Base-by-base conservation (phyloP, 192 early-diverging fungal genomes). In the Helicostylum pulchrum region DNA sequence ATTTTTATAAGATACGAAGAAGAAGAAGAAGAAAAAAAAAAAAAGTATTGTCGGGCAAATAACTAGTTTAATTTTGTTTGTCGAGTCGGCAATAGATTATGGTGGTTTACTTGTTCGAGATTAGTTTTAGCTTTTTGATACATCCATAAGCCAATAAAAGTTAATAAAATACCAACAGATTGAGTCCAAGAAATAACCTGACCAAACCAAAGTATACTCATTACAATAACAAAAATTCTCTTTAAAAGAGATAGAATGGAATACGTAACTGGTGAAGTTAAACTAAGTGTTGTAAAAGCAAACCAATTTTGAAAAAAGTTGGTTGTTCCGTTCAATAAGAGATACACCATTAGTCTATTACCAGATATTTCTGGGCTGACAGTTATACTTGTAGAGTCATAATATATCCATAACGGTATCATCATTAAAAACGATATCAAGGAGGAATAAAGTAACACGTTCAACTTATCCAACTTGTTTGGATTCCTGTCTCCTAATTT, bases 261-360 rank as follows among this genome's bases (percentile, higher is more conserved):
- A 70, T 93, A 96, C 0, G 93, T 94, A 20, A 96, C 90, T 2
- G 93, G 90, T 4, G 85, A 87, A 5, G 92, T 91, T 32, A 88
- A 66, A 1, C 85, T 78, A 30, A 94, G 77, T 17, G 93, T 81
- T 21, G 81, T 85, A 71, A 96, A 92, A 7, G 92, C 90, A 61
- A 94, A 82, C 50, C 88, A 77, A 53, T 82, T 88, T 68, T 96
- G 94, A n/a, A 77, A 78, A 76, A 96, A 96, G 72, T 96, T 88
- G 14, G 83, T 83, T 2, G 85, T 61, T 4, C 91, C 90, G 79
- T 96, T 94, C 20, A 93, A 55, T 64, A 91, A 64, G 62, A 94
- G 82, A 66, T 62, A 77, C 8, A 75, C 7, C n/a, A 67, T 9
- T n/a, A 88, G 60, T 20, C 34, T 32, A 12, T 5, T 2, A 34